phyloP scores from a whole-genome alignment of 805 yeast species.

The Kuraishia piskuri region DNA sequence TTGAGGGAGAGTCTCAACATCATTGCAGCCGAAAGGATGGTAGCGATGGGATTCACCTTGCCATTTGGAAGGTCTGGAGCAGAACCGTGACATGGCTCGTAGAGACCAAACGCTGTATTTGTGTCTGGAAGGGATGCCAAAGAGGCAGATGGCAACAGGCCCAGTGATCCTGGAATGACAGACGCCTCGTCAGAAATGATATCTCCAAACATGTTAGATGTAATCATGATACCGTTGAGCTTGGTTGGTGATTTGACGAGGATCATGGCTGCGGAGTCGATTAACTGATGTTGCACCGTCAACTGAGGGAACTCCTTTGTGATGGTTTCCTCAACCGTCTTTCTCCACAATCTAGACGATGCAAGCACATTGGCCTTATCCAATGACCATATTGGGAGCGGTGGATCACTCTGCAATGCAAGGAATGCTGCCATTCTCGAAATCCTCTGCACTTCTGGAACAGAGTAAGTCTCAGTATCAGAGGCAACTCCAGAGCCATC shows the following conservation, averaged over 20 bases:
- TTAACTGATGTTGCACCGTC: conserved; percentile 84
- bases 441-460: conserved; percentile 88
- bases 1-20: conserved; percentile 90
- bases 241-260: conserved; percentile 84
- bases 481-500: conserved; percentile 80
- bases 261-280: conserved; percentile 99
- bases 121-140: conserved; percentile 95
- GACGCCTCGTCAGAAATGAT: conserved; percentile 97
- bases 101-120: conserved; percentile 88
- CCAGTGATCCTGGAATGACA: conserved; percentile 95
- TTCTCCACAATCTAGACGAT: conserved; percentile 93
- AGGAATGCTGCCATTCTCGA: conserved; percentile 97
- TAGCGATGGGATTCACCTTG: conserved; percentile 92
- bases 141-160: conserved; percentile 92
- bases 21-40: conserved; percentile 94
- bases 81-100: conserved; percentile 98
- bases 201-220: conserved; percentile 97
- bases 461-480: conserved; percentile 90
- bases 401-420: conserved; percentile 90
- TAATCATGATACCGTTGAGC: conserved; percentile 86
- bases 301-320: conserved; percentile 85
- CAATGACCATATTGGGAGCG: conserved; percentile 89
- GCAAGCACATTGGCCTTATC: conserved; percentile 98
- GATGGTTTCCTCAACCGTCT: conserved; percentile 80
- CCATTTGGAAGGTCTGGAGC: conserved; percentile 89